Percentiles rank a stretch among this genome's conserved stretches.
These are phyloP conservation scores for Drosera spatulata DNA, from an alignment of 179 eudicot species.

Conservation along the genomic window DNA sequence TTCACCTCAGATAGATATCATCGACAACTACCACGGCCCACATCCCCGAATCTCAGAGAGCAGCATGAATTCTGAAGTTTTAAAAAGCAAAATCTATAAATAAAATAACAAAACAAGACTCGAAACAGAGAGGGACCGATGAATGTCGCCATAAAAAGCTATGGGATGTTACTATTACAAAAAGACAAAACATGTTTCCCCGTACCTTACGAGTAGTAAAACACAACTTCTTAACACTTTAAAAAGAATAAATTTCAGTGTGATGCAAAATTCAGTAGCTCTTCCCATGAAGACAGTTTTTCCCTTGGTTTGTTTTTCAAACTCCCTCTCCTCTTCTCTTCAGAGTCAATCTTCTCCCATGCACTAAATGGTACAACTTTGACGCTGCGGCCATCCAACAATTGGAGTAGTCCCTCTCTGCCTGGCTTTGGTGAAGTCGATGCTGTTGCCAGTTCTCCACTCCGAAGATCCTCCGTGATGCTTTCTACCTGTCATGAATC, in stretches of 20 bases:
- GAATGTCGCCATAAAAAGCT: too few relatives aligned
- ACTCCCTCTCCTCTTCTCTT: constrained; percentile 71
- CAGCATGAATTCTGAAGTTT: too few relatives aligned
- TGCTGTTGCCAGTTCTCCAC: constrained; percentile 28
- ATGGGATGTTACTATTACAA: too few relatives aligned
- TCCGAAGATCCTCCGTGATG: constrained; percentile 59
- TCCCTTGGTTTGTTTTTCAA: constrained; percentile 66
- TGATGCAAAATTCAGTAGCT: constrained; percentile 55
- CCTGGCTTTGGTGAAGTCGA: constrained; percentile 57
- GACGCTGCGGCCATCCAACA: constrained; percentile 48
- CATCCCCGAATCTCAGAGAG: too few relatives aligned
- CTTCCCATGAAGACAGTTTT: constrained; percentile 60
- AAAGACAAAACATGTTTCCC: too few relatives aligned
- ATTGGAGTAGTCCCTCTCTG: constrained; percentile 60
- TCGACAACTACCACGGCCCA: too few relatives aligned
- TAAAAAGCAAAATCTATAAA: too few relatives aligned
- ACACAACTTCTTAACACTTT: too few relatives aligned
- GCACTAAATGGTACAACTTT: constrained; percentile 49
- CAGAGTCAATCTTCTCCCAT: constrained; percentile 80
- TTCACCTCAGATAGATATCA: too few relatives aligned
- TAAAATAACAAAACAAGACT: too few relatives aligned
- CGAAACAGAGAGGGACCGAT: too few relatives aligned
- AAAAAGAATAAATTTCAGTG: constrained; percentile 13
- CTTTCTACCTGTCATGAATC: constrained; percentile 39
- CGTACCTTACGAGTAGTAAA: too few relatives aligned